These are phyloP conservation scores for Odontarrhena argentea DNA, from an alignment of 345 rosid species.

Conservation along the genomic window DNA sequence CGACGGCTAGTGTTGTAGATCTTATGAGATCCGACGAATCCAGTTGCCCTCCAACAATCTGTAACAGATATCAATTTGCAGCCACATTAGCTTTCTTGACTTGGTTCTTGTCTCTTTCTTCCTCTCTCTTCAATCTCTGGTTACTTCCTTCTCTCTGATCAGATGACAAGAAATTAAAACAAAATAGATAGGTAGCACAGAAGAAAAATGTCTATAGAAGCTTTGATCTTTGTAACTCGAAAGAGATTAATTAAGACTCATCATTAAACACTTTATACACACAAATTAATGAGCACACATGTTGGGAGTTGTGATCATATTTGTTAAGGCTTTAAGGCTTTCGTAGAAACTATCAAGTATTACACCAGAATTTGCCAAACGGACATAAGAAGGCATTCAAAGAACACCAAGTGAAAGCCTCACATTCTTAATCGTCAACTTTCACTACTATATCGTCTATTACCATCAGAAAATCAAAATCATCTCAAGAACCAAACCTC, in stretches of 20 bases:
- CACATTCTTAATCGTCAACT: constrained; percentile 6
- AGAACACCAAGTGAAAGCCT: constrained; percentile 6
- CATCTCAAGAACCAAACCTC: constrained; percentile 18
- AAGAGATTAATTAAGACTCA: constrained; percentile 8
- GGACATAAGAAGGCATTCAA: neutral
- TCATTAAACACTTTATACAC: neutral
- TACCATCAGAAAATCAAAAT: constrained; percentile 6
- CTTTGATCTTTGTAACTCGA: constrained; percentile 17
- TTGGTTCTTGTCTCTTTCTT: constrained; percentile 76
- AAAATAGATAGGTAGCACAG: constrained; percentile 32
- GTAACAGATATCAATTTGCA: constrained; percentile 75
- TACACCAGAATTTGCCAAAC: neutral
- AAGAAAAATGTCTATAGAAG: constrained; percentile 20
- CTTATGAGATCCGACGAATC: constrained; percentile 47
- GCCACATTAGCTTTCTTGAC: constrained; percentile 88
- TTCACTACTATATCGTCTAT: constrained; percentile 4
- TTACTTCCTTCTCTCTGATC: constrained; percentile 67
- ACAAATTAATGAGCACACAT: neutral
- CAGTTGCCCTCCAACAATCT: constrained; percentile 56
- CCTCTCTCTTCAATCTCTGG: constrained; percentile 88
- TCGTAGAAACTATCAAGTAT: neutral
- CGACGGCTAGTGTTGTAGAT: constrained; percentile 81
- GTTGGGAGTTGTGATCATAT: neutral
- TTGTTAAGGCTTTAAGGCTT: neutral
- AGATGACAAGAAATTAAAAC: neutral